phyloP scores from a whole-genome alignment of 2,329 filamentous ascomycete genomes.

The Macrophomina tecta region DNA sequence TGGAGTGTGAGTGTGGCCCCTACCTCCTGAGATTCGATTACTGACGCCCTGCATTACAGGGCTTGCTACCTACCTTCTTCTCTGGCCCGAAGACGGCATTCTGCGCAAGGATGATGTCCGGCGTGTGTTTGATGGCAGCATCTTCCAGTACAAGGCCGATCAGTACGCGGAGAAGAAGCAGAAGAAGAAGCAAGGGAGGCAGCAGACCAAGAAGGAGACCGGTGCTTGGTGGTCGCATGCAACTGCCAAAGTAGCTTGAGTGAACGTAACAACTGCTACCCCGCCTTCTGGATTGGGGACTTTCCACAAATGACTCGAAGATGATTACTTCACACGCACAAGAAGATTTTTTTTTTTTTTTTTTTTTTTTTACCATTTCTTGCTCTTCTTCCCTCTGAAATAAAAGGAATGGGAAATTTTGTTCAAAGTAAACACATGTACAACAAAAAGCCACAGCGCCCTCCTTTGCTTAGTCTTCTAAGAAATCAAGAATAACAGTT shows the following conservation, averaged over 20 bases:
- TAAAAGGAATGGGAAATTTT: too few relatives aligned
- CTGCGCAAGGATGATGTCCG: constrained; percentile 64
- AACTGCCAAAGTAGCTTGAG: neutral
- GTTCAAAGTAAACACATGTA: too few relatives aligned
- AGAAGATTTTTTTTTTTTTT: too few relatives aligned
- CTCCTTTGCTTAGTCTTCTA: too few relatives aligned
- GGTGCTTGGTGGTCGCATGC: constrained; percentile 1
- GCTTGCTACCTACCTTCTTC: constrained; percentile 58
- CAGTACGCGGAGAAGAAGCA: constrained; percentile 12
- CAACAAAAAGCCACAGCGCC: too few relatives aligned
- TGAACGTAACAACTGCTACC: too few relatives aligned
- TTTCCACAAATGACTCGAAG: neutral
- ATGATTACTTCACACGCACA: too few relatives aligned
- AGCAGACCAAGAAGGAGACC: constrained; percentile 12
- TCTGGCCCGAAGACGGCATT: constrained; percentile 62
- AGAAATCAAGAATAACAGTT: too few relatives aligned
- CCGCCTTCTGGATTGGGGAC: too few relatives aligned
- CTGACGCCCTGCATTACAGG: constrained; percentile 37
- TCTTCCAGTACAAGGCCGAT: constrained; percentile 48
- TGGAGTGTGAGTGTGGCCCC: constrained; percentile 47
- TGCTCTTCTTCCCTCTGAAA: too few relatives aligned
- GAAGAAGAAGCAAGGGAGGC: neutral
- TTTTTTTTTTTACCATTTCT: too few relatives aligned
- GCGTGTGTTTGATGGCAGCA: constrained; percentile 59
- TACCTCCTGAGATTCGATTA: too few relatives aligned